These are phyloP conservation scores for Tremellales sp. DNA, from an alignment of 1,284 basidiomycete species.

Conservation along the genomic window DNA sequence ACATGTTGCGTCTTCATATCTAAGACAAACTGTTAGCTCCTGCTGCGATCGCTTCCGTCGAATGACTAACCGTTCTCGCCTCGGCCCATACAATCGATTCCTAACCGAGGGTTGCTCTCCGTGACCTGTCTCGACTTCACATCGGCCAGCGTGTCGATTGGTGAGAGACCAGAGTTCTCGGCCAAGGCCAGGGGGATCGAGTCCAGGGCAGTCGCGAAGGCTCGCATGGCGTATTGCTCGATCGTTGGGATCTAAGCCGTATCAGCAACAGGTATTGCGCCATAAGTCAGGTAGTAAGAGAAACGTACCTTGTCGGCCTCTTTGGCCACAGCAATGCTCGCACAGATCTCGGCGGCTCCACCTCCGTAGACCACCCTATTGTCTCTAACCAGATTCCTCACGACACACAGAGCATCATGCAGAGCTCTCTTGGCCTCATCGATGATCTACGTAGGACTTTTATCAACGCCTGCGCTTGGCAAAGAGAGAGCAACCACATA, in stretches of 20 bases:
- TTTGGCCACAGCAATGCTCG: constrained; percentile 85
- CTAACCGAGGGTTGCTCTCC: constrained; percentile 77
- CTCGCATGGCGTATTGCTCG: constrained; percentile 99
- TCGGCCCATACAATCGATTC: constrained; percentile 86
- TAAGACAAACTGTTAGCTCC: constrained; percentile 39
- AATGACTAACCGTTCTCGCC: constrained; percentile 71
- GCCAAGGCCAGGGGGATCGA: constrained; percentile 90
- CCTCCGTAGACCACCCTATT: constrained; percentile 98
- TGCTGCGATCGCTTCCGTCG: background rate
- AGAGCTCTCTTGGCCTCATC: constrained; percentile 97
- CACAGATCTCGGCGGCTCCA: constrained; percentile 95
- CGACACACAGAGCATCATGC: constrained; percentile 96
- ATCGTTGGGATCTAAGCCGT: constrained; percentile 75
- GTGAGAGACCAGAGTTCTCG: constrained; percentile 93
- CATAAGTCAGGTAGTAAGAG: background rate
- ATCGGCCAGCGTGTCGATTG: constrained; percentile 92
- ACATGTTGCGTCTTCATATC: constrained; percentile 99
- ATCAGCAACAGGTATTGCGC: constrained; percentile 2
- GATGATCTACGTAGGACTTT: constrained; percentile 65
- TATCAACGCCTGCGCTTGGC: background rate
- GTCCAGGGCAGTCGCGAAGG: constrained; percentile 91
- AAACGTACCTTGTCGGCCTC: constrained; percentile 80
- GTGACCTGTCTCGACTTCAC: constrained; percentile 91
- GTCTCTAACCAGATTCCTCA: constrained; percentile 90
- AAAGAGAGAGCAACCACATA: constrained; percentile 41